Evolutionary conservation across 331 rosid species (phyloP), one percentile per base, ranked within the genome.

Genomic region (Rosa hybrid): DNA sequence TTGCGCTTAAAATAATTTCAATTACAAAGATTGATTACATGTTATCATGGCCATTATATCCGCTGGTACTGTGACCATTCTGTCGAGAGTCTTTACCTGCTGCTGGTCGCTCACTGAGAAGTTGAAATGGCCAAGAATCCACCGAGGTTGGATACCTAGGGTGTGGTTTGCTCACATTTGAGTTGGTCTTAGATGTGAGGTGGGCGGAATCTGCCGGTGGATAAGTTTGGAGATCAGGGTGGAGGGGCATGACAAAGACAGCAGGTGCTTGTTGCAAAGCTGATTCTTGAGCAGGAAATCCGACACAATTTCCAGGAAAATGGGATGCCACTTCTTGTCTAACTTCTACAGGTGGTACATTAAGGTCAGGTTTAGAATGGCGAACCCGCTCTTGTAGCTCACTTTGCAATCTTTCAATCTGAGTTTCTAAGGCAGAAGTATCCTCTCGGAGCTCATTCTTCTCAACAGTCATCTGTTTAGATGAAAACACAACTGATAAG

Each of bases 121-220:
- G 89, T 81, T 89, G 85, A 4, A 89, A 86, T 13, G 97, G 97
- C 99, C 99, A 93, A 8, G 91, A 86, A 77, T 96, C 97, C 9
- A 87, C 90, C 13, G 91, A 87, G 34, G 97, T 90, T n/a, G 97
- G 98, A 86, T 96, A 96, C 88, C 98, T 88, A 20, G 99, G 89
- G 84, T 93, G 99, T 11, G 99, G 99, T 86, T 92, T 96, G 64
- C 91, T 92, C 76, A 96, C 79, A 27, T 86, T 76, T n/a, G 94
- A 63, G 65, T 85, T 12, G 30, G 88, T 81, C 48, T 86, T 87
- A 18, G 84, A 87, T 8, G 75, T 14, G 57, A 82, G 77, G 38
- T 85, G 89, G 1, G 85, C 0, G 45, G 81, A 83, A 59, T 74
- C 86, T 4, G 87, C 44, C 34, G 68, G 72, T 21, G 89, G 80